Conservation (phyloP, 106 monocot genomes). For the Dendrobium chrysotoxum region DNA sequence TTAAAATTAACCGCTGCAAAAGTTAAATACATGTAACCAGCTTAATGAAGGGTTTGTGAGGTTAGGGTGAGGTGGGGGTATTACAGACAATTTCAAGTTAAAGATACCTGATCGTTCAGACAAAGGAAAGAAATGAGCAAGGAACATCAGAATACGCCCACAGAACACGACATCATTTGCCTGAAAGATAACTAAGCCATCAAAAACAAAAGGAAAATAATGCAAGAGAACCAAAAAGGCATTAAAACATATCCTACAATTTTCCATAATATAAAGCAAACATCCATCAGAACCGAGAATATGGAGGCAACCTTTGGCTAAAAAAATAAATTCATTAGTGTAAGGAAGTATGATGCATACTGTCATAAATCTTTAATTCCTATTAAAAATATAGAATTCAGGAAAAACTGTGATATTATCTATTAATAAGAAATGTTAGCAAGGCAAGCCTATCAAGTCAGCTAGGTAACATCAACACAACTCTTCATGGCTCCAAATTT, state of each 20-base stretch:
- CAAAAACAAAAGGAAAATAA: not conserved
- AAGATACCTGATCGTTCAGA: constrained; percentile 88
- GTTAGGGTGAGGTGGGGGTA: not conserved
- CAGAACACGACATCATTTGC: constrained; percentile 98
- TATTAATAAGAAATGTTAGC: not conserved
- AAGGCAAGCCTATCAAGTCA: not conserved
- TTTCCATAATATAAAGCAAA: not conserved
- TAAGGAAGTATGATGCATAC: not conserved
- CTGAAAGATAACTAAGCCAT: constrained; percentile 33
- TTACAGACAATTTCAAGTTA: not conserved
- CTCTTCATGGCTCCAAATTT: not conserved
- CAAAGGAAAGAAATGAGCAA: constrained; percentile 98
- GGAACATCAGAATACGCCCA: constrained; percentile 98
- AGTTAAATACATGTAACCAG: not conserved
- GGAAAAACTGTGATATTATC: not conserved
- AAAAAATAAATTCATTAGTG: not conserved
- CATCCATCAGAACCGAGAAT: not conserved
- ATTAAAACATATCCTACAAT: not conserved
- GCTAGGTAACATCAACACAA: not conserved
- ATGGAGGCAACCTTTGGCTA: not conserved
- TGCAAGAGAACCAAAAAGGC: not conserved
- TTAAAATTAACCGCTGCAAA: constrained; percentile 94
- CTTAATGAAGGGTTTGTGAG: not conserved
- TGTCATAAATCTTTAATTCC: not conserved
- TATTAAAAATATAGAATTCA: not conserved